Conservation (phyloP, 169 alveolate genomes). For the Babesia bigemina region DNA sequence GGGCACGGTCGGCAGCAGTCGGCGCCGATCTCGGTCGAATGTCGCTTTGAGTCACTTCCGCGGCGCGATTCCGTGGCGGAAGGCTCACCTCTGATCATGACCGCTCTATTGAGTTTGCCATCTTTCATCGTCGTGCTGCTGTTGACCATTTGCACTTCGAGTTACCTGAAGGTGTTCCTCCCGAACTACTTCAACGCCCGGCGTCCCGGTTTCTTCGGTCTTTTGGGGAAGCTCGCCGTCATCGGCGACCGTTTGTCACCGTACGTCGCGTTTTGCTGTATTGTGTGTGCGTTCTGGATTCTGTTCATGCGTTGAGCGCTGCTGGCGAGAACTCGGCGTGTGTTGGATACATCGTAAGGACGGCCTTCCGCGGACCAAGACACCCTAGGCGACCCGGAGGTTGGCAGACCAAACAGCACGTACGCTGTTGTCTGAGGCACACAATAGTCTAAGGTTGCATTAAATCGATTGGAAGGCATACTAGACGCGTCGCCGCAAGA, state of each 20-base stretch:
- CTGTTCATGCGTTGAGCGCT: constrained; percentile 81
- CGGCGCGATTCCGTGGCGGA: constrained; percentile 5
- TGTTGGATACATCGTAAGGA: not conserved
- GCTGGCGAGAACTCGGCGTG: not conserved
- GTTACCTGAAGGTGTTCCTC: constrained; percentile 87
- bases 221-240: constrained; percentile 93
- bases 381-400: not conserved
- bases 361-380: not conserved
- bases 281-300: constrained; percentile 86
- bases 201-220: constrained; percentile 90
- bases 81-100: constrained; percentile 74
- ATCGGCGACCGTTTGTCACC: constrained; percentile 95
- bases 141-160: constrained; percentile 92
- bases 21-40: not conserved
- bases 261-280: constrained; percentile 88
- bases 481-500: not conserved
- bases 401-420: too few species aligned
- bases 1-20: too few species aligned
- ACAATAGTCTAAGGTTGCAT: too few species aligned
- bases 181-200: constrained; percentile 87
- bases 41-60: constrained; percentile 15
- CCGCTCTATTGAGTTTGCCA: constrained; percentile 92
- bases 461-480: too few species aligned
- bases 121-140: constrained; percentile 88
- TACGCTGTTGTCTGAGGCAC: too few species aligned